Percentiles rank a stretch among this genome's conserved stretches.
Evolutionary conservation across 352 stramenopile genomes (phyloP).

Genomic region (Phytopythium delawarense): DNA sequence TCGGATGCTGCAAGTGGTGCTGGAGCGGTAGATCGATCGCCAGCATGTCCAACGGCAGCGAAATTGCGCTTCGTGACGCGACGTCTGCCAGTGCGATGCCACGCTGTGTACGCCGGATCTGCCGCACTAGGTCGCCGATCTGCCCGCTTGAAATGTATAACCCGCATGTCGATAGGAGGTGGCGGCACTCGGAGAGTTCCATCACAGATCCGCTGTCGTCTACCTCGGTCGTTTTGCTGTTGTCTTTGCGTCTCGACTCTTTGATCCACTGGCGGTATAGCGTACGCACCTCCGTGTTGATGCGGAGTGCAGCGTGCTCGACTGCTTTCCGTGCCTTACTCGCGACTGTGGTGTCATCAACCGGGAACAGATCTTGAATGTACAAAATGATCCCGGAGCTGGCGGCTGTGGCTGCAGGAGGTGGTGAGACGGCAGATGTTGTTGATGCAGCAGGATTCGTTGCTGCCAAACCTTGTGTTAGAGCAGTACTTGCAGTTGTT

Average conservation of each 20-base stretch:
- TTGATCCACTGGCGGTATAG: conserved; percentile 55
- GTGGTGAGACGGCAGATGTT: neutral
- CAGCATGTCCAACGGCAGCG: conserved; percentile 14
- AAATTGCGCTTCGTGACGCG: conserved; percentile 9
- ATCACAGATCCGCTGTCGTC: conserved; percentile 31
- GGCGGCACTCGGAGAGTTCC: conserved; percentile 46
- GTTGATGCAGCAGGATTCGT: conserved; percentile 6
- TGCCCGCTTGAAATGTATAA: conserved; percentile 34
- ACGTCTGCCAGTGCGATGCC: conserved; percentile 14
- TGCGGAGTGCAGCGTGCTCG: conserved; percentile 43
- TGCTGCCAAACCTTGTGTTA: neutral
- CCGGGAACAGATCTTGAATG: conserved; percentile 43
- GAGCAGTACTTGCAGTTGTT: neutral
- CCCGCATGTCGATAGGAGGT: conserved; percentile 38
- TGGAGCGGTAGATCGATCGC: conserved; percentile 14
- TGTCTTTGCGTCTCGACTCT: conserved; percentile 12
- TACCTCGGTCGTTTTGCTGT: conserved; percentile 2
- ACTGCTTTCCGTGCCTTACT: conserved; percentile 47
- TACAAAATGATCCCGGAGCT: conserved; percentile 39
- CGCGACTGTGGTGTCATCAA: conserved; percentile 12
- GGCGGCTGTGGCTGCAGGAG: conserved; percentile 9
- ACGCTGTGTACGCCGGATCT: conserved; percentile 36
- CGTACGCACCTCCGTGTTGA: conserved; percentile 58
- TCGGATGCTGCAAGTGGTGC: conserved; percentile 16
- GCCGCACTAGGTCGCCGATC: conserved; percentile 30